Base-by-base conservation (phyloP, 1,284 basidiomycete species). In the Neotropicomus parvogracilis region DNA sequence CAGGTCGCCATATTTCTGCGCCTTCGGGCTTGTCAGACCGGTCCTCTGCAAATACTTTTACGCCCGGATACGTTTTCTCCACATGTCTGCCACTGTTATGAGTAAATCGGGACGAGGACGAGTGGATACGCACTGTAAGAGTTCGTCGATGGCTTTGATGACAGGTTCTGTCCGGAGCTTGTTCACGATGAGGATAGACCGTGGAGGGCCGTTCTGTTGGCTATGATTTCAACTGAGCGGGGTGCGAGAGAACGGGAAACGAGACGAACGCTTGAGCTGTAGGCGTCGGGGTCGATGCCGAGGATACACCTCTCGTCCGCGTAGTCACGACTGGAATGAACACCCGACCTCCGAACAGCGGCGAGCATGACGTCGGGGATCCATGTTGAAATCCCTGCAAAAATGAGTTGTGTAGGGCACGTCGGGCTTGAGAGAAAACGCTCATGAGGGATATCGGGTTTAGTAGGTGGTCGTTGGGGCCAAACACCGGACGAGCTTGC, bases 31-130 rank as follows among this genome's bases (percentile, higher is more conserved):
- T 82, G 60, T 88, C 83, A 13, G 77, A 65, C 56, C 76, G 73
- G 53, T 85, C 77, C 67, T 92, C 91, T 57, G 89, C 80, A 57
- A 86, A 89, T 11, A 91, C 77, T 48, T 79, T 77, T 4, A 88
- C 83, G n/a, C 75, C 72, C 1, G 87, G 84, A 61, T 92, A 88
- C 27, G 73, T 76, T 41, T 70, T 62, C 21, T 75, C 72, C 16
- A 89, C 75, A 60, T 89, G 82, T 56, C 86, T 88, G 54, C 17
- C 47, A 13, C 39, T 36, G 43, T 19, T 27, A 35, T 56, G 32
- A 52, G 46, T 20, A 1, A 6, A 31, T 17, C 16, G 7, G n/a
- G 11, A 35, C 17, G 40, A n/a, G 14, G 8, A 20, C 9, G 13
- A 40, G 20, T 19, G 28, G n/a, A 33, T 33, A 68, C 79, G 50